phyloP scores from a whole-genome alignment of 2,329 filamentous ascomycete species.

The Fusarium nodosum region DNA sequence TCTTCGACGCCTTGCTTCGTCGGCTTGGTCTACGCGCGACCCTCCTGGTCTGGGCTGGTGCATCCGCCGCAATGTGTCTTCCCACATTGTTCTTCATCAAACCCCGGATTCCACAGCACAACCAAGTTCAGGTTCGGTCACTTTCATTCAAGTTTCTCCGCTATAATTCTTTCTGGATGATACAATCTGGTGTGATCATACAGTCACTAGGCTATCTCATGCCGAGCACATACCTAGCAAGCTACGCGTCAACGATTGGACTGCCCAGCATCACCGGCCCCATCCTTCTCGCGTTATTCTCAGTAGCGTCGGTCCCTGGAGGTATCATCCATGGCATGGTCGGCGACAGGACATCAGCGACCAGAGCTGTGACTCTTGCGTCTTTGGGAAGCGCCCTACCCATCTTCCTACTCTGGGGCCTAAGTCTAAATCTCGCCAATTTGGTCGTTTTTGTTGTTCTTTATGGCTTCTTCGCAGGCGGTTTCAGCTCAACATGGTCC shows the following conservation, averaged over 20 bases:
- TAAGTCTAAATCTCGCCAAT: constrained; percentile 63
- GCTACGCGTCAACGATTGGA: constrained; percentile 64
- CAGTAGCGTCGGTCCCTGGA: constrained; percentile 69
- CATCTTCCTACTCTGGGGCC: constrained; percentile 72
- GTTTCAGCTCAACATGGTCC: constrained; percentile 72
- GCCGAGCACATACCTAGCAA: constrained; percentile 70
- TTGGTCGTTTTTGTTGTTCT: constrained; percentile 70
- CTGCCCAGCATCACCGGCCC: constrained; percentile 63
- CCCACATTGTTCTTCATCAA: constrained; percentile 58
- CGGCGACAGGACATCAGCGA: constrained; percentile 64
- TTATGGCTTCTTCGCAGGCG: constrained; percentile 74
- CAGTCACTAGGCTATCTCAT: constrained; percentile 72
- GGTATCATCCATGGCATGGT: constrained; percentile 68
- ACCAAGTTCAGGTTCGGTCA: constrained; percentile 49
- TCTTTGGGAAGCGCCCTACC: constrained; percentile 68
- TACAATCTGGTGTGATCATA: constrained; percentile 67
- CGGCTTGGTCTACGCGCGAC: constrained; percentile 59
- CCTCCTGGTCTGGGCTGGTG: constrained; percentile 60
- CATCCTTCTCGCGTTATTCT: constrained; percentile 68
- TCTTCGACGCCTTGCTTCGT: constrained; percentile 64
- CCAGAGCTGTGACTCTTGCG: constrained; percentile 66
- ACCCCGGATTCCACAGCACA: constrained; percentile 47
- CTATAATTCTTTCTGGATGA: constrained; percentile 70
- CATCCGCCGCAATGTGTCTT: constrained; percentile 54
- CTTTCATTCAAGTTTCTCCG: constrained; percentile 61